Evolutionary conservation across 495 filamentous ascomycete species (phyloP), one percentile per base, ranked within the genome.

Genomic region (Aspergillus bridgeri): DNA sequence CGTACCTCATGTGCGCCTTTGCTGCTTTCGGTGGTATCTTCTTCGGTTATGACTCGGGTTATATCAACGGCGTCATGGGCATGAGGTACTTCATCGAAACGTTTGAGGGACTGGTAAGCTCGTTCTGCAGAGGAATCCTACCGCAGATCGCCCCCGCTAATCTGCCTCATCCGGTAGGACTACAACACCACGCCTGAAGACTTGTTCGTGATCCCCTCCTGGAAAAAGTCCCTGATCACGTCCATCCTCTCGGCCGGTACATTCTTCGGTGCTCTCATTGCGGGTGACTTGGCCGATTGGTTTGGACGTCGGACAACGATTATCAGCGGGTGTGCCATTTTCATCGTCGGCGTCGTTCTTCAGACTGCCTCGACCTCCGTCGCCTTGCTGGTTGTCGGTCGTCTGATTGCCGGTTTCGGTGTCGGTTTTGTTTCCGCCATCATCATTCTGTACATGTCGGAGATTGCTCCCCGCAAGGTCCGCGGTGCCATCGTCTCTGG

Each of bases 231-330:
- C 6, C 78, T 90, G 27, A 89, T 89, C 63, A 84, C 84, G 60
- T 89, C 87, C 24, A 89, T 91, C 62, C 80, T 90, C 20, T 90
- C 88, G 24, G 81, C 79, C 62, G 88, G 88, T 64, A 90, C 88
- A 56, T 90, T 91, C 80, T 86, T 89, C 60, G 88, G 88, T 60
- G 86, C 88, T 56, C 67, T 91, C 54, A 79, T 88, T 48, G 86
- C 84, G 24, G 87, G 86, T 73, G 83, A 87, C 60, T 57, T 89
- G 38, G 86, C 87, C 54, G 88, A 91, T 62, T 79, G 73, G 70
- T 77, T 85, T 47, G 88, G 88, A 61, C 85, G 88, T 67, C 83
- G 85, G 38, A 80, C 75, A 45, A 89, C 86, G 27, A 80, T 91
- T 69, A 86, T 91, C 58, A 25, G 69, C 13, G 86, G 87, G 44